A percentile compares a stretch with the other conserved stretches of the same genome.
phyloP scores from a whole-genome alignment of 768 basidiomycete genomes.

The Exsudoporus frostii region DNA sequence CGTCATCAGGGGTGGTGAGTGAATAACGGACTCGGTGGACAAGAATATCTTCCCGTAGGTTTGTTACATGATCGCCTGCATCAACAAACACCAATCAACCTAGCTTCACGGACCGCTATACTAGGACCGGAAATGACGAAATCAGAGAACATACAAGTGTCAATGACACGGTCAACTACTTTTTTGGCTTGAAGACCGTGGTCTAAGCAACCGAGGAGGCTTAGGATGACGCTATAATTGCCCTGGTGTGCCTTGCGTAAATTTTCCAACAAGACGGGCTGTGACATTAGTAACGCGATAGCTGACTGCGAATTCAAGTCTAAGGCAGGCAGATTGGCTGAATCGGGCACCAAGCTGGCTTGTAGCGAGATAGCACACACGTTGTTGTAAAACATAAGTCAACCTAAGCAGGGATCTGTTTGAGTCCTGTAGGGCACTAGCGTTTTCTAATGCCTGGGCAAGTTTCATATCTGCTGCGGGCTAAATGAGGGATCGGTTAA shows the following conservation, averaged over 20 bases:
- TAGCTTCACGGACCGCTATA: neutral
- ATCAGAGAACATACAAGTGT: slow-evolving; percentile 47
- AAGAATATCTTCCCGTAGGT: slow-evolving; percentile 87
- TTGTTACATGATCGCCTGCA: slow-evolving; percentile 86
- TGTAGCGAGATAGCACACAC: slow-evolving; percentile 36
- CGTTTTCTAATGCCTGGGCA: slow-evolving; percentile 66
- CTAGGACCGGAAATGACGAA: neutral
- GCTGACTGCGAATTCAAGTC: slow-evolving; percentile 77
- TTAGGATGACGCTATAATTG: slow-evolving; percentile 87
- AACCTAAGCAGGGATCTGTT: slow-evolving; percentile 72
- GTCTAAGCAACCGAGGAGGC: slow-evolving; percentile 90
- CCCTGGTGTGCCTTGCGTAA: slow-evolving; percentile 89
- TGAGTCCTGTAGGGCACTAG: slow-evolving; percentile 74
- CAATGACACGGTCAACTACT: slow-evolving; percentile 87
- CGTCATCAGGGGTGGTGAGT: slow-evolving; percentile 69
- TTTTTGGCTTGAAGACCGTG: slow-evolving; percentile 81
- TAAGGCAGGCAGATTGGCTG: slow-evolving; percentile 27
- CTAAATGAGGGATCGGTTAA: slow-evolving; percentile 15
- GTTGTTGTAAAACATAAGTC: slow-evolving; percentile 78
- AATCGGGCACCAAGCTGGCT: neutral
- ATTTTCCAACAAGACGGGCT: slow-evolving; percentile 78
- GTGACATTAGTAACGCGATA: slow-evolving; percentile 77
- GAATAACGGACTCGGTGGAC: slow-evolving; percentile 83
- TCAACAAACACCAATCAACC: slow-evolving; percentile 8
- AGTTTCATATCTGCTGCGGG: slow-evolving; percentile 57